phyloP scores from a whole-genome alignment of 2,329 filamentous ascomycete species.

The Biscogniauxia mediterranea region DNA sequence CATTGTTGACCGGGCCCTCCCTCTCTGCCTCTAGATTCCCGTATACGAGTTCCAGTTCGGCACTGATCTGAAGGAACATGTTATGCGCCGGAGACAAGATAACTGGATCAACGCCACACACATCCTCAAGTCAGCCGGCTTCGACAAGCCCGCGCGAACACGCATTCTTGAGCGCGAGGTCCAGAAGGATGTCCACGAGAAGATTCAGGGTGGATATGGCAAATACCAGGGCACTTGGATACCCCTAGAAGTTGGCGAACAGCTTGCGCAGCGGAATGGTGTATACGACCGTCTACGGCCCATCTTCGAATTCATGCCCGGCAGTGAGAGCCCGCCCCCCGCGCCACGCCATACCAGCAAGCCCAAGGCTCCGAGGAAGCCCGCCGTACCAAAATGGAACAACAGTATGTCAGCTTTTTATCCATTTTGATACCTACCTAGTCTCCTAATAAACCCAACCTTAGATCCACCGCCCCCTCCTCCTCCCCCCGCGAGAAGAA shows the following conservation, averaged over 20 bases:
- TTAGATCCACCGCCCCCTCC: conserved; percentile 31
- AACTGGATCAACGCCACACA: conserved; percentile 99
- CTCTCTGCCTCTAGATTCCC: conserved; percentile 63
- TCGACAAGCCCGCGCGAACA: conserved; percentile 94
- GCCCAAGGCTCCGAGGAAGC: conserved; percentile 72
- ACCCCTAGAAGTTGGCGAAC: conserved; percentile 75
- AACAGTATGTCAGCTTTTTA: conserved; percentile 31
- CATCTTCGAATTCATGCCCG: conserved; percentile 87
- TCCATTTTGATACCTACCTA: neutral
- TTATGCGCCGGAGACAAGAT: conserved; percentile 91
- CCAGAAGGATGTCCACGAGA: conserved; percentile 94
- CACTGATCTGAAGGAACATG: conserved; percentile 75
- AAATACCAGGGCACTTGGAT: conserved; percentile 99
- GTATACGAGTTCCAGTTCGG: conserved; percentile 93
- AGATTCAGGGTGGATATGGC: conserved; percentile 96
- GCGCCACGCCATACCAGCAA: conserved; percentile 91
- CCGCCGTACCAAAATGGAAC: conserved; percentile 61
- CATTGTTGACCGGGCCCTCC: conserved; percentile 5
- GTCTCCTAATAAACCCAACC: conserved; percentile 23
- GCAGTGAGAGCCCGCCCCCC: conserved; percentile 84
- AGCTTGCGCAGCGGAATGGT: conserved; percentile 82
- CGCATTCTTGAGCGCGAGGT: conserved; percentile 95
- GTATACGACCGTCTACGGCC: conserved; percentile 77
- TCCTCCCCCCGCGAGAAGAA: conserved; percentile 48
- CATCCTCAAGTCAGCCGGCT: conserved; percentile 93